Conservation (phyloP, 805 yeast genomes). For the Blastobotrys robertii region DNA sequence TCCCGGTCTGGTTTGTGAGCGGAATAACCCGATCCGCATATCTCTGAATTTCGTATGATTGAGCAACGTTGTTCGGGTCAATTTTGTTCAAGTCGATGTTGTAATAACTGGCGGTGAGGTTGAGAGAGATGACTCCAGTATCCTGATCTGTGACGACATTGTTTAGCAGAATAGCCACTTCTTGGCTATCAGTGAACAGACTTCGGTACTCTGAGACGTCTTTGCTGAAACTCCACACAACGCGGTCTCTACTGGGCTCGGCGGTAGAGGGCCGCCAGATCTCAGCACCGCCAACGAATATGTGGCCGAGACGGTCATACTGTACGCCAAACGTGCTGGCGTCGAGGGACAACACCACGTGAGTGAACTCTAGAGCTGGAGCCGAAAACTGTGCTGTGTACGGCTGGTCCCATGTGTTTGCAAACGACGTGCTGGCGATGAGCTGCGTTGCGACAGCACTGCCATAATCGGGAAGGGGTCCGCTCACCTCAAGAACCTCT, state of each 20-base stretch:
- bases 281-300: slow-evolving; percentile 41
- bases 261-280: slow-evolving; percentile 82
- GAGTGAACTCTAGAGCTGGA: slow-evolving; percentile 25
- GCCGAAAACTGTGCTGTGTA: slow-evolving; percentile 24
- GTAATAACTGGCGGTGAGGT: slow-evolving; percentile 10
- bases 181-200: slow-evolving; percentile 36
- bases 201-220: slow-evolving; percentile 51
- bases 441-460: slow-evolving; percentile 8
- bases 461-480: no score
- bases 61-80: neutral
- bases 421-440: slow-evolving; percentile 23
- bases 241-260: slow-evolving; percentile 41
- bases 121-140: slow-evolving; percentile 11
- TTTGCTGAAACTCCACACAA: slow-evolving; percentile 41
- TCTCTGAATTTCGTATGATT: no score
- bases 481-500: no score
- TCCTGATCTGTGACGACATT: slow-evolving; percentile 40
- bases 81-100: neutral
- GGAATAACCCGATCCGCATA: no score
- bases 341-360: slow-evolving; percentile 28
- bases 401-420: slow-evolving; percentile 28
- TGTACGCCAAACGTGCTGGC: slow-evolving; percentile 28
- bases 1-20: no score
- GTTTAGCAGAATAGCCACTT: slow-evolving; percentile 50
- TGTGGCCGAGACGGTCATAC: slow-evolving; percentile 30